These are phyloP conservation scores for Solanum rostratum DNA, from an alignment of 257 asterid genomes.

Conservation along the genomic window DNA sequence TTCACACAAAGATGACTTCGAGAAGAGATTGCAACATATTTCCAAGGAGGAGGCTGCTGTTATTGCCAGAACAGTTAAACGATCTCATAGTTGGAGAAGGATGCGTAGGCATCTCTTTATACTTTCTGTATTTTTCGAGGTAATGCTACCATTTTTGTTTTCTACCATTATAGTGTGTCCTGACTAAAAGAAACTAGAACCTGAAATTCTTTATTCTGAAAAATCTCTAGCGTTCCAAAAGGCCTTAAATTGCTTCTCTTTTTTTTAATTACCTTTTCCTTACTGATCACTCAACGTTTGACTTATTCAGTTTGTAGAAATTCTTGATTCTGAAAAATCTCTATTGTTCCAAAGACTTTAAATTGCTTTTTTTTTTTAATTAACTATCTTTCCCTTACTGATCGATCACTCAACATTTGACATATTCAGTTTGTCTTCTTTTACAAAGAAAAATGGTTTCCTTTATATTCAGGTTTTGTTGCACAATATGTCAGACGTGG, in stretches of 20 bases:
- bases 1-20: constrained; percentile 62
- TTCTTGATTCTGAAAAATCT: neutral
- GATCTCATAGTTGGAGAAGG: constrained; percentile 55
- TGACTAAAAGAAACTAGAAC: neutral
- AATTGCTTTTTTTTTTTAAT: neutral
- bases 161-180: neutral
- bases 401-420: neutral
- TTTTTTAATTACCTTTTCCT: neutral
- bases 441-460: neutral
- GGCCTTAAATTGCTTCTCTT: neutral
- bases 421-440: neutral
- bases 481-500: neutral
- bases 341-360: neutral
- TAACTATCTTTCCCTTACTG: neutral
- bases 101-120: constrained; percentile 46
- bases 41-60: constrained; percentile 82
- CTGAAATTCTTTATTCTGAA: neutral
- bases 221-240: neutral
- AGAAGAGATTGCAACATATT: constrained; percentile 78
- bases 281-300: neutral
- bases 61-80: constrained; percentile 51
- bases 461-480: neutral
- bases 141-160: constrained; percentile 12
- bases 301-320: neutral
- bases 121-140: constrained; percentile 66